Conservation (phyloP, 2,329 filamentous ascomycete genomes). For the Colletotrichum limetticola region DNA sequence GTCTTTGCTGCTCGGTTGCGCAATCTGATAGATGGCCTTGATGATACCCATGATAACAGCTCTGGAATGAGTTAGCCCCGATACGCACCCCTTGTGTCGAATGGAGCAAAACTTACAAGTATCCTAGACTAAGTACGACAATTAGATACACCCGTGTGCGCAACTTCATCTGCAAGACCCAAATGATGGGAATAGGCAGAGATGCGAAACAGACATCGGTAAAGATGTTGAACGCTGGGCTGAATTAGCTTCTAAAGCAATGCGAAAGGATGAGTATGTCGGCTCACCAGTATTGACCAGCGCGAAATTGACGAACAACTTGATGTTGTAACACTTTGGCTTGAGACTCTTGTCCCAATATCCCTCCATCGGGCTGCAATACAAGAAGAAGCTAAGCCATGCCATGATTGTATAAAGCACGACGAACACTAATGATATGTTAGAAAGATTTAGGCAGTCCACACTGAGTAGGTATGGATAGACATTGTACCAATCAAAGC, state of each 20-base stretch:
- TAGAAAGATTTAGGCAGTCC: neutral
- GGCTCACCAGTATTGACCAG: constrained; percentile 46
- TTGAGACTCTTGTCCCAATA: constrained; percentile 37
- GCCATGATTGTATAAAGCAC: constrained; percentile 38
- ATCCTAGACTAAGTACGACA: constrained; percentile 53
- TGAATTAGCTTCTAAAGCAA: constrained; percentile 13
- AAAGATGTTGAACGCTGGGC: constrained; percentile 50
- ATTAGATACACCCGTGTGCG: constrained; percentile 51
- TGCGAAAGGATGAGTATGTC: neutral
- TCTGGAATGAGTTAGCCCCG: constrained; percentile 35
- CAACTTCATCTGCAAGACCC: constrained; percentile 52
- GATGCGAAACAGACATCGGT: constrained; percentile 56
- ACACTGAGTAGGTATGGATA: too few species aligned
- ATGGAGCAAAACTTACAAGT: constrained; percentile 43
- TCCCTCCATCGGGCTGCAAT: constrained; percentile 38
- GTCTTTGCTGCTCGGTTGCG: constrained; percentile 43
- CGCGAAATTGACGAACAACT: constrained; percentile 48
- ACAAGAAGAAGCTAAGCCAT: constrained; percentile 38
- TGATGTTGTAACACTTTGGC: constrained; percentile 35
- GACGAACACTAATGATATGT: constrained; percentile 34
- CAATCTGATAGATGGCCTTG: constrained; percentile 51
- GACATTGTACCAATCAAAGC: constrained; percentile 33
- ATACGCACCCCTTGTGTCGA: neutral
- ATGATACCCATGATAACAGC: constrained; percentile 52
- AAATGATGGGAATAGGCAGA: constrained; percentile 54